Base-by-base conservation (phyloP, 2,329 filamentous ascomycete genomes). In the Diplocarpon mali region DNA sequence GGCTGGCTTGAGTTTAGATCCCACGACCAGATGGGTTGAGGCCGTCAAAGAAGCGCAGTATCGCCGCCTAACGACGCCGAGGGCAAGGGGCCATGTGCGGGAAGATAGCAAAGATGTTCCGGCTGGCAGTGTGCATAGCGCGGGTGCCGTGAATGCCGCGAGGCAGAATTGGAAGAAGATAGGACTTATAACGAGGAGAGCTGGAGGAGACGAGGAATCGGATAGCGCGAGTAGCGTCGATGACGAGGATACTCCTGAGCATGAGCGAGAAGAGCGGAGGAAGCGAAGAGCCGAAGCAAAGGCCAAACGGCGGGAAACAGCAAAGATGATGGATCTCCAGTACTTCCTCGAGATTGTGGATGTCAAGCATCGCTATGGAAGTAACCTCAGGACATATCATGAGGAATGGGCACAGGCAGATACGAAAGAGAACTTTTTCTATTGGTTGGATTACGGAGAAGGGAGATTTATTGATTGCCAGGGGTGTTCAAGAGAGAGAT, bases 341-440 rank as follows among this genome's bases (percentile, higher is more conserved):
- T 94, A 94, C 60, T 94, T 92, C 51, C 69, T 62, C 11, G 78
- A 95, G 57, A 89, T 94, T 83, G 80, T 90, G 7, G 85, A 92
- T 60, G 67, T 80, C 38, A 89, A 93, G 62, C 88, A 95, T 60
- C 77, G 88, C 3, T 93, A 95, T 58, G 89, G 88, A 3, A 83
- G 80, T 43, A 93, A 92, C 54, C 64, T 95, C 40, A 72, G 84
- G 28, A 74, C 76, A 28, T 95, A 95, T 56, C 89, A 95, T 58
- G 76, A 78, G 47, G 78, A 84, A 52, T 95, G 89, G 89, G 87
- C 87, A 62, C 76, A 74, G 48, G 69, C 77, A 1, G 70, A 84
- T 24, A 90, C 86, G 0, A 75, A 78, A 4, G 83, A 95, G 61
- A 94, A 92, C 60, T 95, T 89, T 71, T 95, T 95, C 62, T 90